Evolutionary conservation across 192 early-diverging fungal species (phyloP).

Genomic region (Mortierella claussenii): DNA sequence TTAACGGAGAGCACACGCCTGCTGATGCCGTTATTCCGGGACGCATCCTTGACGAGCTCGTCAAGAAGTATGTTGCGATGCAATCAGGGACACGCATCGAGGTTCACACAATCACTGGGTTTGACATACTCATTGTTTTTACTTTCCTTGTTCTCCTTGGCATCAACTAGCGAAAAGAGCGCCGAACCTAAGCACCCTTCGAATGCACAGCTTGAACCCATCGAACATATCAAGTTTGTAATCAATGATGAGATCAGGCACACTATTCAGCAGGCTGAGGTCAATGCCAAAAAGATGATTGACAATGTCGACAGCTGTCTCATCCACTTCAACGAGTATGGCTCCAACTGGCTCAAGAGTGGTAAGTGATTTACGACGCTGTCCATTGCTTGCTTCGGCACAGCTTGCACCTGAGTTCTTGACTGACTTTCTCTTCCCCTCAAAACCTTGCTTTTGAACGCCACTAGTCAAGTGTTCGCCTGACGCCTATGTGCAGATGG

Average conservation of each 20-base stretch:
- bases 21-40: conserved; percentile 91
- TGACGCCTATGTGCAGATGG: conserved; percentile 93
- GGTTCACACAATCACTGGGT: too few relatives aligned
- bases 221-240: conserved; percentile 78
- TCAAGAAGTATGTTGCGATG: conserved; percentile 61
- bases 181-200: conserved; percentile 55
- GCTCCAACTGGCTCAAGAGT: conserved; percentile 87
- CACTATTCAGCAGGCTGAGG: conserved; percentile 70
- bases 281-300: conserved; percentile 71
- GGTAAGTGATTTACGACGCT: conserved; percentile 34
- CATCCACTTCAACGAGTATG: conserved; percentile 79
- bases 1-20: conserved; percentile 97
- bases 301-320: conserved; percentile 77
- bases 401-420: too few relatives aligned
- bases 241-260: conserved; percentile 64
- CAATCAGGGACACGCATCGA: neutral
- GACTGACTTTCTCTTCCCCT: neutral
- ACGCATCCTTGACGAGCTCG: conserved; percentile 78
- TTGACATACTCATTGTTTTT: conserved; percentile 1
- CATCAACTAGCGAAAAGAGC: conserved; percentile 59
- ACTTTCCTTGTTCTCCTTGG: neutral
- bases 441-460: too few relatives aligned
- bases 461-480: conserved; percentile 79
- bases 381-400: neutral
- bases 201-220: conserved; percentile 54